Evolutionary conservation across 139 green algal genomes (phyloP).

Genomic region (Coelastrella sp.): DNA sequence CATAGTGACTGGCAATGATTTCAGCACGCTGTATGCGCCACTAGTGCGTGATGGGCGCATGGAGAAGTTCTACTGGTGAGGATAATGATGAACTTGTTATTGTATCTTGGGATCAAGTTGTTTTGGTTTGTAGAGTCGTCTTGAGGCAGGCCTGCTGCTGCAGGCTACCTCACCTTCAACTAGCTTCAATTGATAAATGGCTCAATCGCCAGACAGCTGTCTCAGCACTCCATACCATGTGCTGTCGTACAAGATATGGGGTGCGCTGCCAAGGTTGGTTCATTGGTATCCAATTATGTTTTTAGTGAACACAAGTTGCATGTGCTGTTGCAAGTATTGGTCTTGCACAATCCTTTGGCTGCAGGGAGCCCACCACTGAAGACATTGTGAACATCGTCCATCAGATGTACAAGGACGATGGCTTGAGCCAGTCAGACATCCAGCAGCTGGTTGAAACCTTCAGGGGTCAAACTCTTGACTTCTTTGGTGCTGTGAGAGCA

Average conservation of each 20-base stretch:
- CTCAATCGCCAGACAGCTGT: no score
- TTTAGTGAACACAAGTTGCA: no score
- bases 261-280: no score
- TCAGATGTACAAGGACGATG: slow-evolving; percentile 85
- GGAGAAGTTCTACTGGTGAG: slow-evolving; percentile 83
- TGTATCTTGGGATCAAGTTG: neutral
- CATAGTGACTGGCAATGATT: slow-evolving; percentile 84
- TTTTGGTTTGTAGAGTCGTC: no score
- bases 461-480: slow-evolving; percentile 86
- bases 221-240: no score
- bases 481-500: slow-evolving; percentile 85
- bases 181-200: no score
- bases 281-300: no score
- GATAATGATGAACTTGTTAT: neutral
- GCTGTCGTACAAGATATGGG: no score
- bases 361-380: slow-evolving; percentile 69
- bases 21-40: slow-evolving; percentile 91
- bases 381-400: slow-evolving; percentile 85
- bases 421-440: slow-evolving; percentile 78
- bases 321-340: no score
- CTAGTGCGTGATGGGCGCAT: slow-evolving; percentile 83
- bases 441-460: slow-evolving; percentile 79
- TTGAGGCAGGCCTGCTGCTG: no score
- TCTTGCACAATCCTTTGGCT: neutral
- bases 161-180: no score